Base-by-base conservation (phyloP, 441 rosid species). In the Kokia cookei region DNA sequence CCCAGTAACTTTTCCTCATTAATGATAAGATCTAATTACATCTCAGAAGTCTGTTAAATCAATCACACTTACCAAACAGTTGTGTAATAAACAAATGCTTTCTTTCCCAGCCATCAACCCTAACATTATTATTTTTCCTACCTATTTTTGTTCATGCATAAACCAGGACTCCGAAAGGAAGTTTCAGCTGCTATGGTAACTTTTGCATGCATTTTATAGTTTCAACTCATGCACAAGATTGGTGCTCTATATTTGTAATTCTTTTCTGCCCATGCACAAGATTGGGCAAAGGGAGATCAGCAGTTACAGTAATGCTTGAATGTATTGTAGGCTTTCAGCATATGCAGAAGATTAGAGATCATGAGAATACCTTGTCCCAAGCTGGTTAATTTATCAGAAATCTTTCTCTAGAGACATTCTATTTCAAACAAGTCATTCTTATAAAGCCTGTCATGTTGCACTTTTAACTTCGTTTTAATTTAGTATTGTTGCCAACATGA, bases 31-130 rank as follows among this genome's bases (percentile, higher is more conserved):
- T 32, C 37, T 32, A 32, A 32, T 3, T 45, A 10, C 50, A 45
- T 45, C 3, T 45, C 10, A 45, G 11, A 2, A 45, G 50, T 45
- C 50, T 54, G 3, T 32, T 12, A 10, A 35, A n/a, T 17, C 55
- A 61, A 15, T 32, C 65, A 15, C 42, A 32, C 5, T 14, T 7
- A 7, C 65, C 43, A 32, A 7, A 61, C 65, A 32, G 15, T 29
- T 61, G 45, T 15, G 13, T n/a, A 61, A n/a, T 15, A 61, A 29
- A 61, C 2, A 29, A 29, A 93, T 22, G 2, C 19, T 22, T 22
- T 45, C 12, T 43, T 65, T 32, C 54, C 32, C 37, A 43, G 69
- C 54, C 12, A 65, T 29, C 29, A 19, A 64, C 54, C 69, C 19
- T 24, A 22, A 13, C 19, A 15, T 24, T 22, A 27, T 24, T 45